These are phyloP conservation scores for Penicillium sp. DNA, from an alignment of 2,329 filamentous ascomycete genomes.

Conservation along the genomic window DNA sequence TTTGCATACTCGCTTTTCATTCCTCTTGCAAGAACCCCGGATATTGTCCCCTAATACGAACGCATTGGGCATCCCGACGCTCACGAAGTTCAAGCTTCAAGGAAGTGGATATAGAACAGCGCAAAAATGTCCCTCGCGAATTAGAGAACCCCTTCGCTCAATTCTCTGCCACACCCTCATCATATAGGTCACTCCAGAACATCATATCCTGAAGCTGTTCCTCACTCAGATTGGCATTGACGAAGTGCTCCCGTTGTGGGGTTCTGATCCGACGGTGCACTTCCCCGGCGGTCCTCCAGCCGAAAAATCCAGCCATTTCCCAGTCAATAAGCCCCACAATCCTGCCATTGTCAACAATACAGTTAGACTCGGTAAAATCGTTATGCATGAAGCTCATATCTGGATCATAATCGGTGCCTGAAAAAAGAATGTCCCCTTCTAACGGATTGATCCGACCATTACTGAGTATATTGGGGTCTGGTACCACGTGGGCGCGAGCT, in stretches of 20 bases:
- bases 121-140: too few species aligned
- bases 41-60: too few species aligned
- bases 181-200: slow-evolving; percentile 23
- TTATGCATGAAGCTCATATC: slow-evolving; percentile 43
- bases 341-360: slow-evolving; percentile 39
- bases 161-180: slow-evolving; percentile 22
- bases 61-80: too few species aligned
- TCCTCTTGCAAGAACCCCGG: too few species aligned
- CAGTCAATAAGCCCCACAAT: slow-evolving; percentile 45
- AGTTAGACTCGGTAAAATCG: slow-evolving; percentile 40
- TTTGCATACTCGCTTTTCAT: too few species aligned
- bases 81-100: too few species aligned
- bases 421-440: slow-evolving; percentile 38
- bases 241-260: slow-evolving; percentile 26
- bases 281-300: slow-evolving; percentile 27
- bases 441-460: slow-evolving; percentile 30
- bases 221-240: slow-evolving; percentile 17
- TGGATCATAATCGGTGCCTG: slow-evolving; percentile 21
- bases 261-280: slow-evolving; percentile 24
- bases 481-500: slow-evolving; percentile 22
- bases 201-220: slow-evolving; percentile 15
- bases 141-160: too few species aligned
- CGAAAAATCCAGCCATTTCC: slow-evolving; percentile 45
- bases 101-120: too few species aligned
- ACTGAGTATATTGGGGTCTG: slow-evolving; percentile 26